Evolutionary conservation across 805 yeast species (phyloP).

Genomic region (Saccharomyces kudriavzevii): DNA sequence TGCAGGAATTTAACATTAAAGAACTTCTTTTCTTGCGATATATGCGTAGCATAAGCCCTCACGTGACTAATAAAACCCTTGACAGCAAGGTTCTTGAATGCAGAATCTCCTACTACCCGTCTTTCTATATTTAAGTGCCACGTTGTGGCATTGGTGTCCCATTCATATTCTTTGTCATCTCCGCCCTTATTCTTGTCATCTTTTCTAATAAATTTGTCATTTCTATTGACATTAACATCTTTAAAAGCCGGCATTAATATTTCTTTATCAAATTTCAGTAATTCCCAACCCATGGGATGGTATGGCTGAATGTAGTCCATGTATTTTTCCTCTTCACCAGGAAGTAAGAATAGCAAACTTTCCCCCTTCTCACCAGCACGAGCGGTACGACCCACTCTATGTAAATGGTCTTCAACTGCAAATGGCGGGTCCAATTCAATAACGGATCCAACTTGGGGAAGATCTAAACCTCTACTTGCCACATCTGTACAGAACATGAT

Average conservation of each 20-base stretch:
- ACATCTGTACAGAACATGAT: constrained; percentile 93
- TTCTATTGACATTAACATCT: constrained; percentile 25
- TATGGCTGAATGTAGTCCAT: constrained; percentile 49
- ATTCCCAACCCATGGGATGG: constrained; percentile 50
- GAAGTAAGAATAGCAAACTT: constrained; percentile 70
- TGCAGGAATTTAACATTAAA: constrained; percentile 81
- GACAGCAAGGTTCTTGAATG: constrained; percentile 56
- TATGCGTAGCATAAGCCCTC: constrained; percentile 93
- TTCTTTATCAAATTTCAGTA: constrained; percentile 41
- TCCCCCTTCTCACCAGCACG: constrained; percentile 88
- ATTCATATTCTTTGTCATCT: constrained; percentile 37
- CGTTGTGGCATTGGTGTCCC: constrained; percentile 95
- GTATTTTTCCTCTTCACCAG: constrained; percentile 85
- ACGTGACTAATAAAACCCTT: constrained; percentile 83
- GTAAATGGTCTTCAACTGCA: constrained; percentile 87
- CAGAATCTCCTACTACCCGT: constrained; percentile 65
- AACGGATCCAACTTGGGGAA: constrained; percentile 78
- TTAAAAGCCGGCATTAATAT: constrained; percentile 32
- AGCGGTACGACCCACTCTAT: constrained; percentile 96
- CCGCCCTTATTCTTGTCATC: constrained; percentile 24
- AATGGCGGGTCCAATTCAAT: constrained; percentile 95
- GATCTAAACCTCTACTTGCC: constrained; percentile 92
- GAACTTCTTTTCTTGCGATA: constrained; percentile 64
- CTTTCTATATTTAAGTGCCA: constrained; percentile 91
- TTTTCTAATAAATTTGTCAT: constrained; percentile 19